These are phyloP conservation scores for Fusarium metavorans DNA, from an alignment of 2,329 filamentous ascomycete genomes.

Conservation along the genomic window DNA sequence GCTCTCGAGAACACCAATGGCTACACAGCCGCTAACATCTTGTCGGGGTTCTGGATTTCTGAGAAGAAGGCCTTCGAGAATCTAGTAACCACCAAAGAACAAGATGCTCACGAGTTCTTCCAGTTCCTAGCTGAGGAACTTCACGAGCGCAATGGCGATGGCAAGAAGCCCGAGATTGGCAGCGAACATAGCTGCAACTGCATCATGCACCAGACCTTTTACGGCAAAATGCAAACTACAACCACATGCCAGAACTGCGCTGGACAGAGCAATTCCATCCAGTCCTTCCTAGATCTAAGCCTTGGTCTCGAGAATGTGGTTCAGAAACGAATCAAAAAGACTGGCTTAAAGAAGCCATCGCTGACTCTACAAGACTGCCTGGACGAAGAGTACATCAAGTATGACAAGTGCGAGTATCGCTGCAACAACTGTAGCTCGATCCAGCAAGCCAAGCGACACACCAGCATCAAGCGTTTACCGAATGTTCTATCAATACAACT, in stretches of 20 bases:
- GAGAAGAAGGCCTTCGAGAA: slow-evolving; percentile 79
- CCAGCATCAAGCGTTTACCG: slow-evolving; percentile 85
- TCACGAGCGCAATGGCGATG: slow-evolving; percentile 83
- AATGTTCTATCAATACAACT: slow-evolving; percentile 93
- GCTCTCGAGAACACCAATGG: slow-evolving; percentile 84
- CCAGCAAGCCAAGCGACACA: slow-evolving; percentile 85
- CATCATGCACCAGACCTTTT: slow-evolving; percentile 94
- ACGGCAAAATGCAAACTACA: slow-evolving; percentile 89
- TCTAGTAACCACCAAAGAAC: slow-evolving; percentile 90
- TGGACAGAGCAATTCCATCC: slow-evolving; percentile 83
- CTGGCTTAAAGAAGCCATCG: slow-evolving; percentile 57
- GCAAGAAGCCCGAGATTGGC: slow-evolving; percentile 69
- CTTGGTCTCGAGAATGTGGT: slow-evolving; percentile 83
- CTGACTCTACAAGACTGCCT: slow-evolving; percentile 78
- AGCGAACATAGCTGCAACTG: slow-evolving; percentile 81
- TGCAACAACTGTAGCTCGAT: slow-evolving; percentile 83
- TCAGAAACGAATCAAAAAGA: slow-evolving; percentile 72
- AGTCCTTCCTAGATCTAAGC: slow-evolving; percentile 92
- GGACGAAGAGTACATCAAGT: slow-evolving; percentile 85
- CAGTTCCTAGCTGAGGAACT: slow-evolving; percentile 94
- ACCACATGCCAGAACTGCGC: slow-evolving; percentile 91
- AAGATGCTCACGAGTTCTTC: slow-evolving; percentile 97
- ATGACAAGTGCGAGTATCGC: slow-evolving; percentile 89
- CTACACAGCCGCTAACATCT: slow-evolving; percentile 89
- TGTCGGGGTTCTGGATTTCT: slow-evolving; percentile 91